Evolutionary conservation across 768 basidiomycete genomes (phyloP).

Genomic region (Termitomyces sp.): DNA sequence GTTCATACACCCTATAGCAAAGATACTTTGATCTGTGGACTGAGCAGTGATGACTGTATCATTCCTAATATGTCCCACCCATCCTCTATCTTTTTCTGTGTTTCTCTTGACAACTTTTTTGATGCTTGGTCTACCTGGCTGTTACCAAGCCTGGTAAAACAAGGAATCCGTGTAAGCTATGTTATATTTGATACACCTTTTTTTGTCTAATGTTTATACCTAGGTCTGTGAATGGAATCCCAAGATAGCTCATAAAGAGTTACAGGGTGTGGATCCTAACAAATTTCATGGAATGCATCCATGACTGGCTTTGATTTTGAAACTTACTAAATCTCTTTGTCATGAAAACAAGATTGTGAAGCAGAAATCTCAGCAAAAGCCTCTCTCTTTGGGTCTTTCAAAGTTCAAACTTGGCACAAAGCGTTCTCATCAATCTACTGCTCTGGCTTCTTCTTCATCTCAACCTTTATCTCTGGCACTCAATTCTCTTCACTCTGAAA

Average conservation of each 20-base stretch:
- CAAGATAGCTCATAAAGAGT: background rate
- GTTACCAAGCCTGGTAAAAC: background rate
- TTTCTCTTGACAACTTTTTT: background rate
- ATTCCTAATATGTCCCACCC: background rate
- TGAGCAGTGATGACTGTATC: background rate
- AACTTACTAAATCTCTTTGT: background rate
- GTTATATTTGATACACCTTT: background rate
- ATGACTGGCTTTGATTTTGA: background rate
- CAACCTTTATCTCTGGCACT: background rate
- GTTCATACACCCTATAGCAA: background rate
- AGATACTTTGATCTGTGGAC: background rate
- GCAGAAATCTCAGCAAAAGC: background rate
- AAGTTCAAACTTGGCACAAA: background rate
- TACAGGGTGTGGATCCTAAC: background rate
- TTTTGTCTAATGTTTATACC: too few species aligned
- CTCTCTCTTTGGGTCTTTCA: background rate
- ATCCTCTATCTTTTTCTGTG: conserved; percentile 3
- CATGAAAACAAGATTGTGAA: background rate
- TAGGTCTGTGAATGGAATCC: background rate
- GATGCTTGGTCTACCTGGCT: conserved; percentile 2
- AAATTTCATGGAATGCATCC: background rate
- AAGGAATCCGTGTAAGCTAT: background rate
- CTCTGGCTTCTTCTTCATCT: background rate
- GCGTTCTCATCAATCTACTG: background rate
- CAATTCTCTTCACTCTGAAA: background rate